These are phyloP conservation scores for Laguncularia racemosa DNA, from an alignment of 345 rosid genomes.

Conservation along the genomic window DNA sequence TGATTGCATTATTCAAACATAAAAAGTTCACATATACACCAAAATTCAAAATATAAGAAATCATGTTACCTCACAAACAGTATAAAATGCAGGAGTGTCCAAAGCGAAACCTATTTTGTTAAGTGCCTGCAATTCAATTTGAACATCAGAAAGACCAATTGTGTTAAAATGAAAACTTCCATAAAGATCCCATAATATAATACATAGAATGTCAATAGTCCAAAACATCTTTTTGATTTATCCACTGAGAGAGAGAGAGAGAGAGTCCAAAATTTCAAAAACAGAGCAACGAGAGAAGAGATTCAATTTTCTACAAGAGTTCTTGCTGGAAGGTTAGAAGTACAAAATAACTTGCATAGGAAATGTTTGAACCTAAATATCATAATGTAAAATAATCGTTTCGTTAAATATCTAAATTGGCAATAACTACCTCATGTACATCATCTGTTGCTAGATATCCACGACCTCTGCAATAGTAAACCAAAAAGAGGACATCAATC, in stretches of 20 bases:
- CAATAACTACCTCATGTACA: conserved; percentile 37
- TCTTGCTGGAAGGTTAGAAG: background rate
- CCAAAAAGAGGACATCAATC: background rate
- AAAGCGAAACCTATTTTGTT: conserved; percentile 53
- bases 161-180: background rate
- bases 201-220: background rate
- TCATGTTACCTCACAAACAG: conserved; percentile 55
- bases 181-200: background rate
- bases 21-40: no score
- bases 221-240: no score
- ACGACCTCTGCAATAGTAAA: conserved; percentile 34
- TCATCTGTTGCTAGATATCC: conserved; percentile 53
- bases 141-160: conserved; percentile 4
- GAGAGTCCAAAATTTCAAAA: background rate
- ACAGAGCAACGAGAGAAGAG: background rate
- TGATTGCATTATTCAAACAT: no score
- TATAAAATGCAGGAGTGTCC: conserved; percentile 62
- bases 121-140: conserved; percentile 39
- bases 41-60: background rate
- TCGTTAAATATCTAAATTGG: background rate
- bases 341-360: background rate
- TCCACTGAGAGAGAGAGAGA: background rate
- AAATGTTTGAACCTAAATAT: no score
- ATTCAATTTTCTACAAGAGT: background rate
- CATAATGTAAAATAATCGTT: background rate